Conservation (phyloP, 2,329 filamentous ascomycete species). For the Verticillium longisporum region DNA sequence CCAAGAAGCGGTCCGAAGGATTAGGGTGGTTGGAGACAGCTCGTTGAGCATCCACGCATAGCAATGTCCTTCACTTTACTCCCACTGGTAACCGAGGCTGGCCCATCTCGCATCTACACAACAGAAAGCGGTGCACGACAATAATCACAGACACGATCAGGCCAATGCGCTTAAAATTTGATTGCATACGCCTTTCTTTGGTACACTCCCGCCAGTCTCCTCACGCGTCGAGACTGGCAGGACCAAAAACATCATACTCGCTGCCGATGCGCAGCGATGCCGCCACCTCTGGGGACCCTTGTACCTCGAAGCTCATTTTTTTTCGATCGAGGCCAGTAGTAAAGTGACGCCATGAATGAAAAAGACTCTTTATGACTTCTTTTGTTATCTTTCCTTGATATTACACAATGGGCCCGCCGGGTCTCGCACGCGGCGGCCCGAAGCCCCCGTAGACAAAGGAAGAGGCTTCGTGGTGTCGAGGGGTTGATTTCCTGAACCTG, state of each 20-base stretch:
- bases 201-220: neutral
- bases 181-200: neutral
- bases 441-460: constrained; percentile 3
- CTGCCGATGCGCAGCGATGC: neutral
- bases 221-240: neutral
- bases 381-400: constrained; percentile 4
- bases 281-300: neutral
- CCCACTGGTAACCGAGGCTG: no score
- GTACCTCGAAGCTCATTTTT: neutral
- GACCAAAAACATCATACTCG: neutral
- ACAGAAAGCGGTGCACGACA: no score
- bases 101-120: no score
- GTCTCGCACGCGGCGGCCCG: neutral
- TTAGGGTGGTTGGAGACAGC: no score
- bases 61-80: no score
- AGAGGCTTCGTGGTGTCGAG: constrained; percentile 1
- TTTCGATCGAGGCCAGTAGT: neutral
- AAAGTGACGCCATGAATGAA: neutral
- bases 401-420: constrained; percentile 1
- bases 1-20: no score
- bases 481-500: neutral
- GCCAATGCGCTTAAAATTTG: neutral
- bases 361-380: neutral
- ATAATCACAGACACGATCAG: neutral
- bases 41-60: no score